Evolutionary conservation across 257 asterid species (phyloP), one percentile per base, ranked within the genome.

Genomic region (Capsicum rhomboideum): DNA sequence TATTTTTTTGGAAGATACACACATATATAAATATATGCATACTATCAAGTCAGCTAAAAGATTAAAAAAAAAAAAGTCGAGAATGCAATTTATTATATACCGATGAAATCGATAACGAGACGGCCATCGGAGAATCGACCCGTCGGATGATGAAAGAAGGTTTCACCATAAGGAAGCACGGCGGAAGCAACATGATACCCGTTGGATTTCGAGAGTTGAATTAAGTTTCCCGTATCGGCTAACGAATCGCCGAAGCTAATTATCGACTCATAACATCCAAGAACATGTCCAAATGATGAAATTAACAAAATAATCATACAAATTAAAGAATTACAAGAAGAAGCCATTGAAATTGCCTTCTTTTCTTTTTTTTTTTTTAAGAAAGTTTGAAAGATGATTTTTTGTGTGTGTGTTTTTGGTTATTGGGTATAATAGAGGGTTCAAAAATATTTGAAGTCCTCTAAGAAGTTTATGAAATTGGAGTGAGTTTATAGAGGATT

Each of bases 181-280:
- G 80, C 44, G 18, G 84, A 53, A 18, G 44, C 54, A 28, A 68
- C 44, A 8, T 26, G 49, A 4, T 9, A 0, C 17, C 0, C 10
- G 17, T 49, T 42, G 52, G 52, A 8, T 58, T 68, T n/a, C 13
- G 78, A 1, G 37, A 82, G 77, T n/a, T 46, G 87, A 42, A 85
- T 84, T 2, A 83, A 74, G 29, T 88, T 88, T 18, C 91, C 91
- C 6, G 89, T 86, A 55, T 88, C 91, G 0, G 88, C 34, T 2
- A 85, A 67, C 1, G 91, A 88, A 75, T 88, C 89, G 2, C 91
- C 91, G 34, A 88, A 88, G 18, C 89, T 84, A 34, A 88, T 74
- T 42, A 86, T 86, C 31, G 88, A 83, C 6, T 83, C 79, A 82
- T 40, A 86, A 75, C 87, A 79, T 58, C 81, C 84, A 67, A 20